These are phyloP conservation scores for Acacia acuminata DNA, from an alignment of 306 rosid species.

Conservation along the genomic window DNA sequence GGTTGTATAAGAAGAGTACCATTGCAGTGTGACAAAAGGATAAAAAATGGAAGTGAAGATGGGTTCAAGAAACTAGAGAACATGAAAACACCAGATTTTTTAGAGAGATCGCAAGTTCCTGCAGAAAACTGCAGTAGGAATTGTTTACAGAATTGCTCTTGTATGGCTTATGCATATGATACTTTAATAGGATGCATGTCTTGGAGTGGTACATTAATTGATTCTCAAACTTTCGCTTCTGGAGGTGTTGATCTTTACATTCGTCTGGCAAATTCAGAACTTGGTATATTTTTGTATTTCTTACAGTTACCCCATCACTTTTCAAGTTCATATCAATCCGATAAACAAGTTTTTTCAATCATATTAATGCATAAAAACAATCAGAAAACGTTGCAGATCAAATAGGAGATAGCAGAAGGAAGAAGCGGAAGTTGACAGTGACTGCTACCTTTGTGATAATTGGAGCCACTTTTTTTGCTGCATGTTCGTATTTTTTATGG, in stretches of 20 bases:
- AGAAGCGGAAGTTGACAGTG: background rate
- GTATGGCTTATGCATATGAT: background rate
- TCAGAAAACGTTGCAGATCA: background rate
- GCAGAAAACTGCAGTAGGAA: background rate
- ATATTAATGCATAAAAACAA: background rate
- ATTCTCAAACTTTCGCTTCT: background rate
- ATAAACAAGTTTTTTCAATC: background rate
- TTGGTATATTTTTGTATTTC: conserved; percentile 17
- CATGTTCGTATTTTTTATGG: background rate
- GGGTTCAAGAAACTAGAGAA: conserved; percentile 15
- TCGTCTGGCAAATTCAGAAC: conserved; percentile 27
- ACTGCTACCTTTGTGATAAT: background rate
- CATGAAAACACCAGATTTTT: conserved; percentile 34
- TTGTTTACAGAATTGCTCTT: background rate
- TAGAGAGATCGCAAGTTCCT: background rate
- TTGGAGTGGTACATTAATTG: background rate
- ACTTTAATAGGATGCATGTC: background rate
- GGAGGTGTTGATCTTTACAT: conserved; percentile 35
- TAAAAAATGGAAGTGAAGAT: conserved; percentile 24
- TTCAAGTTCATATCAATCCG: background rate
- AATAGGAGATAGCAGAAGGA: background rate
- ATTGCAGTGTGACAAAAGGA: conserved; percentile 29
- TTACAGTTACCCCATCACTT: background rate
- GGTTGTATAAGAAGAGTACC: conserved; percentile 30
- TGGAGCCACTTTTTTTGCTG: background rate